Evolutionary conservation across 305 asterid genomes (phyloP).

Genomic region (Fraxinus floribunda): DNA sequence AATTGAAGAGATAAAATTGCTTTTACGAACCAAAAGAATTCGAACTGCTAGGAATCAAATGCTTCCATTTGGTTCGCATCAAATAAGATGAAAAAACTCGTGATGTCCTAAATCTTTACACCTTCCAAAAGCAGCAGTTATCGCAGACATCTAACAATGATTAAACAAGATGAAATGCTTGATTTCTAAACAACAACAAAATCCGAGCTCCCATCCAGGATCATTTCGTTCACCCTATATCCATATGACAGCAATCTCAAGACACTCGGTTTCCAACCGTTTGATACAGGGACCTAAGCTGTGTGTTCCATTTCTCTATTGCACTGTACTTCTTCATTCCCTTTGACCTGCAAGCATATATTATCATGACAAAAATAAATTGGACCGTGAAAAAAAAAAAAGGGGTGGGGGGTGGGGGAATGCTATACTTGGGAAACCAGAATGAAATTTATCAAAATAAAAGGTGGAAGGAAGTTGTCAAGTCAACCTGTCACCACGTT

Average conservation of each 20-base stretch:
- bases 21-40: not conserved
- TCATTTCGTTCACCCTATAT: slow-evolving; percentile 18
- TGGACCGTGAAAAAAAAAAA: not conserved
- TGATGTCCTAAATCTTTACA: slow-evolving; percentile 6
- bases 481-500: slow-evolving; percentile 86
- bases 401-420: not conserved
- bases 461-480: slow-evolving; percentile 6
- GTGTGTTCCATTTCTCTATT: slow-evolving; percentile 92
- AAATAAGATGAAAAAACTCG: not conserved
- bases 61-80: not conserved
- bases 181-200: slow-evolving; percentile 5
- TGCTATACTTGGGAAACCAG: not conserved
- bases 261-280: slow-evolving; percentile 76
- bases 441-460: not conserved
- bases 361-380: not conserved
- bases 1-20: not conserved
- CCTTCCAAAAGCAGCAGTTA: slow-evolving; percentile 9
- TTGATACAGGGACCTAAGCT: slow-evolving; percentile 76
- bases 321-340: slow-evolving; percentile 92
- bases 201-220: slow-evolving; percentile 14
- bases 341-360: slow-evolving; percentile 57
- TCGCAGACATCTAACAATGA: not conserved
- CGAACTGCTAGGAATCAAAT: not conserved
- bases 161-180: not conserved
- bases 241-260: slow-evolving; percentile 33